phyloP scores from a whole-genome alignment of 768 basidiomycete species.

The Nidularia pulvinata region DNA sequence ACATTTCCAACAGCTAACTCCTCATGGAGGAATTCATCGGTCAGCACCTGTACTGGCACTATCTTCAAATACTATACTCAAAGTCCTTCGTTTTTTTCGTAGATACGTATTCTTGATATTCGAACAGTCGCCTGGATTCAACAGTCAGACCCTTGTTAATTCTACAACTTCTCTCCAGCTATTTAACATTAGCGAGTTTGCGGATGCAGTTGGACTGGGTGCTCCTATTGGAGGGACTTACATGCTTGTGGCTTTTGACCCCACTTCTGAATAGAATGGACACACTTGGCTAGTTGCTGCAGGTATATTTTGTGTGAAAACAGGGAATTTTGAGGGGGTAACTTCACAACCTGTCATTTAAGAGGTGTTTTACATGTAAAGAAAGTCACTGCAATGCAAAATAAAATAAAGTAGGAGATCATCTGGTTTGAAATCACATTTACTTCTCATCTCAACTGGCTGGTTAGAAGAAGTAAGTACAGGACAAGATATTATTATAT shows the following conservation, averaged over 20 bases:
- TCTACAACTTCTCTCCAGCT: constrained; percentile 13
- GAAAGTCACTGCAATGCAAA: too few relatives aligned
- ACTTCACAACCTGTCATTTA: too few relatives aligned
- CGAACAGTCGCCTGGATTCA: constrained; percentile 28
- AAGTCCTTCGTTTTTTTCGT: not conserved
- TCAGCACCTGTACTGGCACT: not conserved
- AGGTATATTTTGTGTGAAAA: too few relatives aligned
- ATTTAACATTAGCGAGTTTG: constrained; percentile 36
- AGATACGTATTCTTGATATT: constrained; percentile 39
- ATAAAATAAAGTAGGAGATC: too few relatives aligned
- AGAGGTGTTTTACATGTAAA: too few relatives aligned
- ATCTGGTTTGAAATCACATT: too few relatives aligned
- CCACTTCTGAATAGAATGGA: not conserved
- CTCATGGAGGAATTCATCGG: not conserved
- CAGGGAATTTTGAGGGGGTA: too few relatives aligned
- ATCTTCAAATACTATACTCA: too few relatives aligned
- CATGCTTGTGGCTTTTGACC: constrained; percentile 26
- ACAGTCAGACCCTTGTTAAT: constrained; percentile 25
- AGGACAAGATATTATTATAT: too few relatives aligned
- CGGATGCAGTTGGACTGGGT: constrained; percentile 27
- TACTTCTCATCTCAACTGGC: too few relatives aligned
- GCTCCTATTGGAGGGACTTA: constrained; percentile 35
- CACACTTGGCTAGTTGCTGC: too few relatives aligned
- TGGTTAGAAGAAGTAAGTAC: too few relatives aligned
- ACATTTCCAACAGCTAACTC: not conserved